Conservation (phyloP, 306 rosid genomes). For the Canavalia gladiata region DNA sequence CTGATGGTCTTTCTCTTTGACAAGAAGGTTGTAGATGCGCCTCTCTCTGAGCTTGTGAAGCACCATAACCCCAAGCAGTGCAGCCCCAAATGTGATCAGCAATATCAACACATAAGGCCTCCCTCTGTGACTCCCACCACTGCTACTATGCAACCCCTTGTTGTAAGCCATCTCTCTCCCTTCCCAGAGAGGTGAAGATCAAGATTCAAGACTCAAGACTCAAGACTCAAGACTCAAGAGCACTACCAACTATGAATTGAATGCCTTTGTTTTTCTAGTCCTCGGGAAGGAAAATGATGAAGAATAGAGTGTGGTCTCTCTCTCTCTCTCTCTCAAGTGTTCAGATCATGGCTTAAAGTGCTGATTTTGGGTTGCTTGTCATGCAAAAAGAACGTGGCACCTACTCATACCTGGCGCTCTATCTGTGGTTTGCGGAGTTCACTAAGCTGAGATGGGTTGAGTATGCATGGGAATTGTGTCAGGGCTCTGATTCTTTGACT, state of each 20-base stretch:
- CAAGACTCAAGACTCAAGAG: background rate
- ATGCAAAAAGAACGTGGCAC: slow-evolving; percentile 72
- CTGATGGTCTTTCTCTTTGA: slow-evolving; percentile 69
- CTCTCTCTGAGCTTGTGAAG: slow-evolving; percentile 86
- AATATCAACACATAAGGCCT: slow-evolving; percentile 64
- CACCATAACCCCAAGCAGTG: slow-evolving; percentile 82
- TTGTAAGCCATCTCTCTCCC: slow-evolving; percentile 54
- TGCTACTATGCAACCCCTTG: slow-evolving; percentile 59
- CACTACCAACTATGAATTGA: background rate
- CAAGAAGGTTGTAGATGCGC: slow-evolving; percentile 75
- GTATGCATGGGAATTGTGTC: slow-evolving; percentile 65
- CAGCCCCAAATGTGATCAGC: slow-evolving; percentile 78
- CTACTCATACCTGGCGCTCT: slow-evolving; percentile 58
- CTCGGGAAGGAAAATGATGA: slow-evolving; percentile 34
- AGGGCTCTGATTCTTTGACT: slow-evolving; percentile 56
- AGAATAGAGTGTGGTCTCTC: slow-evolving; percentile 32
- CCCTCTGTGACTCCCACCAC: slow-evolving; percentile 59
- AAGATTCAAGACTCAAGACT: background rate
- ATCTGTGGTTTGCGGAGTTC: slow-evolving; percentile 48
- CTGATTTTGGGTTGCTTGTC: slow-evolving; percentile 67
- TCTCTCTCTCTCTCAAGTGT: slow-evolving; percentile 30
- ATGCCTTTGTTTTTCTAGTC: background rate
- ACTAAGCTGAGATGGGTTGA: slow-evolving; percentile 50
- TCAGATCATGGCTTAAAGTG: background rate
- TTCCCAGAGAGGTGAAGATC: background rate